Conservation (phyloP, 2,329 filamentous ascomycete species). For the Colletotrichum theobromicola region DNA sequence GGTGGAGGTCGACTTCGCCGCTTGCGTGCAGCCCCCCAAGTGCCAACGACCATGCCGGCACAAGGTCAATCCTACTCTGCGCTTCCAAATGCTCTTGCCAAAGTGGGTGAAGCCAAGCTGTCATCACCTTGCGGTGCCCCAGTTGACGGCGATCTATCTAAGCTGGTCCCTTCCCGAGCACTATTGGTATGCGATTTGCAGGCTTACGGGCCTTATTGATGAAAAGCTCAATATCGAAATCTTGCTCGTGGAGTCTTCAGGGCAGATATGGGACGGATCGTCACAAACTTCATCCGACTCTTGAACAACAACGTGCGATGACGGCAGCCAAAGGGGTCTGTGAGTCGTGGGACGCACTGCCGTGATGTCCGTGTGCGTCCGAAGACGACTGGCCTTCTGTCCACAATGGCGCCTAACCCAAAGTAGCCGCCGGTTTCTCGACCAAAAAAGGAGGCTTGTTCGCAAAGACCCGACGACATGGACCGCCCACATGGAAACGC, state of each 20-base stretch:
- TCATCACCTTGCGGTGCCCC: neutral
- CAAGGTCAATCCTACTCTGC: slow-evolving; percentile 7
- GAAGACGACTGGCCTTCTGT: neutral
- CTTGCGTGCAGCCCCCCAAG: neutral
- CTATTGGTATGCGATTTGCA: neutral
- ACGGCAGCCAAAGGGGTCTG: neutral
- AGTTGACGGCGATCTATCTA: neutral
- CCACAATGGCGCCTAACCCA: neutral
- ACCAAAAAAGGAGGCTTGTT: slow-evolving; percentile 10
- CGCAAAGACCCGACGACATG: slow-evolving; percentile 19
- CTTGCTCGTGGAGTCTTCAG: neutral
- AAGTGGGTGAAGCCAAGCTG: slow-evolving; percentile 11
- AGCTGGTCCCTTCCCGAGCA: neutral
- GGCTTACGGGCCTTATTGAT: neutral
- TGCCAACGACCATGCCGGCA: slow-evolving; percentile 3
- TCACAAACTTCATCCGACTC: neutral
- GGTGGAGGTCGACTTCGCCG: slow-evolving; percentile 11
- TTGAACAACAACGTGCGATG: neutral
- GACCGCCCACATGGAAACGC: slow-evolving; percentile 1
- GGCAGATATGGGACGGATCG: neutral
- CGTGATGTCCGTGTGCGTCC: slow-evolving; percentile 3
- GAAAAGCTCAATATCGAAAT: neutral
- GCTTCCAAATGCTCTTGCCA: neutral
- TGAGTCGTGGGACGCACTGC: neutral
- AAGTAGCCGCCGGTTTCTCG: neutral